Evolutionary conservation across 805 yeast species (phyloP), one percentile per base, ranked within the genome.

Genomic region (Candida sakaeoensis): DNA sequence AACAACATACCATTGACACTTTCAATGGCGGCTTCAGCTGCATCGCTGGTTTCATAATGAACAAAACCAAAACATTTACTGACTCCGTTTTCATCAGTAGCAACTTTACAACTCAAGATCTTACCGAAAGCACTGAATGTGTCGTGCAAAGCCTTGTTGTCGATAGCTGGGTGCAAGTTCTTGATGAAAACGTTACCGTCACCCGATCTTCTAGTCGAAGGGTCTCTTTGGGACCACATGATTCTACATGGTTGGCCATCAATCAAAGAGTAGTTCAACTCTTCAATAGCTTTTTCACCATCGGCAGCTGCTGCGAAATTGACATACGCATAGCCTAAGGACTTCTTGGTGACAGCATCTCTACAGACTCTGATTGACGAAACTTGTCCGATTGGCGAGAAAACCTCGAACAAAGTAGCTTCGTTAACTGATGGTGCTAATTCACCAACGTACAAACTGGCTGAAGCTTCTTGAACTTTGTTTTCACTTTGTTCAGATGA

Each of bases 211-310:
- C 99, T 86, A 58, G 82, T 68, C 47, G 96, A 78, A 51, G 99
- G 98, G 67, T 93, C 98, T 74, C 98, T 88, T 77, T 93, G 98
- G 53, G 97, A 89, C 97, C 98, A 89, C 98, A 93, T 93, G 75
- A 93, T 91, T 72, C 99, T 88, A 74, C 97, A 89, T 58, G 96
- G 89, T 61, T 84, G 87, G 61, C 96, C 97, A 69, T 90, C 90
- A 72, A 93, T 82, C 58, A 80, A 80, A 44, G 89, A 71, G 77
- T 93, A 93, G 87, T 91, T 93, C 70, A 93, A 80, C 70, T 88
- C 93, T 63, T 89, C 95, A 65, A 93, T 75, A 48, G 99, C 99
- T 61, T 77, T 82, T 72, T 83, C 89, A 61, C 96, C 98, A 61
- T 93, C 97, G 49, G 77, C 85, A 53, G 77, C 70, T 67, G 82